Evolutionary conservation across 2,329 filamentous ascomycete genomes (phyloP).

Genomic region (Colletotrichum tamarilloi): DNA sequence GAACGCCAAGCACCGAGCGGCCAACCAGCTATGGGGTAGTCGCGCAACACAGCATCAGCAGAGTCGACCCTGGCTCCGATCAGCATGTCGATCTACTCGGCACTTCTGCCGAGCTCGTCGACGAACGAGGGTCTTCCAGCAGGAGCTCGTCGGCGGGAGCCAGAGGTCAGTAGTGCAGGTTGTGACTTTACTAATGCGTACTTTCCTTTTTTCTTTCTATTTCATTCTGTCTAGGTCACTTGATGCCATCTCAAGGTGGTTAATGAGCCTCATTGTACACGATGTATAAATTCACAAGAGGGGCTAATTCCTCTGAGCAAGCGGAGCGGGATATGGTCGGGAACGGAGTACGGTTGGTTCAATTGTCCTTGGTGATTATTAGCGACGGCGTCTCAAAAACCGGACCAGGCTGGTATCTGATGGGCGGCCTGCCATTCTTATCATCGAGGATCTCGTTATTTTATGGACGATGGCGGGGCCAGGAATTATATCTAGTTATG

Average conservation of each 20-base stretch:
- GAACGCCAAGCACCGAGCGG: constrained; percentile 53
- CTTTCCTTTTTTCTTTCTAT: neutral
- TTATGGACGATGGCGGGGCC: neutral
- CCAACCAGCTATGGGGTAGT: constrained; percentile 68
- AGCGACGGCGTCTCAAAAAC: constrained; percentile 34
- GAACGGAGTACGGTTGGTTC: constrained; percentile 21
- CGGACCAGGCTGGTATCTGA: constrained; percentile 29
- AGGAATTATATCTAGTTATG: constrained; percentile 17
- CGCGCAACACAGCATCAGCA: constrained; percentile 66
- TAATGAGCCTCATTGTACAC: constrained; percentile 8
- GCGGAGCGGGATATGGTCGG: constrained; percentile 2
- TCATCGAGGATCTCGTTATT: neutral
- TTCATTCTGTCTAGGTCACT: neutral
- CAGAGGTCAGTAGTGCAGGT: constrained; percentile 1
- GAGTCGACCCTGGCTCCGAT: constrained; percentile 60
- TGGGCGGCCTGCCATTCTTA: neutral
- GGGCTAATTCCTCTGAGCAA: neutral
- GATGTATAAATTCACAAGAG: constrained; percentile 17
- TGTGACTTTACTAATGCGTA: neutral
- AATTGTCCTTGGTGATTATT: constrained; percentile 12
- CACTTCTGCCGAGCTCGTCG: constrained; percentile 67
- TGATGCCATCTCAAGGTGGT: neutral
- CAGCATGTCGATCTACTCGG: constrained; percentile 59
- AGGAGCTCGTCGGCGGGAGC: constrained; percentile 28
- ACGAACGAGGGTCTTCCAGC: constrained; percentile 44